phyloP scores from a whole-genome alignment of 2,329 filamentous ascomycete species.

The Aotearoamyces nothofagi region DNA sequence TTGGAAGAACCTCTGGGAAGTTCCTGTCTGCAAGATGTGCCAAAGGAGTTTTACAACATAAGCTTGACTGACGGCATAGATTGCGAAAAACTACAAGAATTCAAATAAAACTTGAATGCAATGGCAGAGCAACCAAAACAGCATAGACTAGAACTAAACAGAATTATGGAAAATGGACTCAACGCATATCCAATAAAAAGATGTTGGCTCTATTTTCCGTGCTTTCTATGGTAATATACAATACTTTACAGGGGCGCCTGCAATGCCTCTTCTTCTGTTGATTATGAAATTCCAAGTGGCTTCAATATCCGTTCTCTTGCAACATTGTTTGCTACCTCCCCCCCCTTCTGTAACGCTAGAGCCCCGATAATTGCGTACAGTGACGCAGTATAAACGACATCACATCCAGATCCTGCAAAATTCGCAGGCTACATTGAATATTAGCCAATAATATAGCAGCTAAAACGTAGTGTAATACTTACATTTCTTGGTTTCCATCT shows the following conservation, averaged over 20 bases:
- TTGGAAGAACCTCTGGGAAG: no score
- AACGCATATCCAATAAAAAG: no score
- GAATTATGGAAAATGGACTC: no score
- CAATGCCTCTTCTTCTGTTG: conserved; percentile 8
- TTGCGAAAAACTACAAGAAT: no score
- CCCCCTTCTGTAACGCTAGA: conserved; percentile 75
- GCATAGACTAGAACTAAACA: no score
- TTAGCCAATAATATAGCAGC: conserved; percentile 1
- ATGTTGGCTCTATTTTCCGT: no score
- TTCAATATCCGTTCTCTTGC: conserved; percentile 46
- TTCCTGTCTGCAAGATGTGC: no score
- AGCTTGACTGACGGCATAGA: no score
- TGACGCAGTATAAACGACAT: conserved; percentile 60
- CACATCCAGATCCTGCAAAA: conserved; percentile 55
- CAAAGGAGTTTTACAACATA: no score
- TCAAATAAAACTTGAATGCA: no score
- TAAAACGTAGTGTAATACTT: conserved; percentile 19
- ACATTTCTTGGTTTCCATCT: conserved; percentile 84
- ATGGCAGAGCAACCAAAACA: no score
- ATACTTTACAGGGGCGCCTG: conserved; percentile 11
- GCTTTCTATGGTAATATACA: no score
- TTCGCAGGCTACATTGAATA: conserved; percentile 38
- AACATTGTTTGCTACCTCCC: conserved; percentile 58
- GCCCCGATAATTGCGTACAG: conserved; percentile 81
- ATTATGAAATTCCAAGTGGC: conserved; percentile 17